Conservation (phyloP, 2,329 filamentous ascomycete genomes). For the Gnomoniopsis sp. region DNA sequence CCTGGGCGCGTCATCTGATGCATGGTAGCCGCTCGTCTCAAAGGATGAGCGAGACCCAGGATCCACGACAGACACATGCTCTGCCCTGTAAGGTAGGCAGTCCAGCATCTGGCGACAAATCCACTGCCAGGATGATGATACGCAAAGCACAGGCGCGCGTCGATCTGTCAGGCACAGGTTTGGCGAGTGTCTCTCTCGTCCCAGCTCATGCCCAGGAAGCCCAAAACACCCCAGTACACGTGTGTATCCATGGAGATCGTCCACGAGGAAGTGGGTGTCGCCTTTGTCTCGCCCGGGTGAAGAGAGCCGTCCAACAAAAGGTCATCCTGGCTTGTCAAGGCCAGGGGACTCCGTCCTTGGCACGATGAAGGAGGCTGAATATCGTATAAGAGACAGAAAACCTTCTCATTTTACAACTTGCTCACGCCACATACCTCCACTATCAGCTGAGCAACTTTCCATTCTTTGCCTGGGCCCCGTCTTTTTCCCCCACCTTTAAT, state of each 20-base stretch:
- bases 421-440: conserved; percentile 15
- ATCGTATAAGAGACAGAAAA: conserved; percentile 12
- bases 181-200: conserved; percentile 6
- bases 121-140: neutral
- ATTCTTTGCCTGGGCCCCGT: conserved; percentile 1
- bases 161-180: neutral
- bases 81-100: neutral
- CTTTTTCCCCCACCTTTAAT: conserved; percentile 6
- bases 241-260: neutral
- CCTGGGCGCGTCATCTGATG: neutral
- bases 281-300: neutral
- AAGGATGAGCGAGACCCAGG: neutral
- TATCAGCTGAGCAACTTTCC: conserved; percentile 10
- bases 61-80: neutral
- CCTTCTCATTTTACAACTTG: conserved; percentile 9
- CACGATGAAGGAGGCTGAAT: neutral
- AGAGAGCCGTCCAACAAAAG: neutral
- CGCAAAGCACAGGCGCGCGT: neutral
- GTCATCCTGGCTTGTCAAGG: neutral
- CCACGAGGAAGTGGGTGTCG: neutral
- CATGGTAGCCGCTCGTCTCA: neutral
- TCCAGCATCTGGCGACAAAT: neutral
- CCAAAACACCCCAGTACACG: neutral
- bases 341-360: neutral
- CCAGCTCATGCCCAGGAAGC: conserved; percentile 1